phyloP scores from a whole-genome alignment of 2,329 filamentous ascomycete genomes.

The Bipolaris bicolor region DNA sequence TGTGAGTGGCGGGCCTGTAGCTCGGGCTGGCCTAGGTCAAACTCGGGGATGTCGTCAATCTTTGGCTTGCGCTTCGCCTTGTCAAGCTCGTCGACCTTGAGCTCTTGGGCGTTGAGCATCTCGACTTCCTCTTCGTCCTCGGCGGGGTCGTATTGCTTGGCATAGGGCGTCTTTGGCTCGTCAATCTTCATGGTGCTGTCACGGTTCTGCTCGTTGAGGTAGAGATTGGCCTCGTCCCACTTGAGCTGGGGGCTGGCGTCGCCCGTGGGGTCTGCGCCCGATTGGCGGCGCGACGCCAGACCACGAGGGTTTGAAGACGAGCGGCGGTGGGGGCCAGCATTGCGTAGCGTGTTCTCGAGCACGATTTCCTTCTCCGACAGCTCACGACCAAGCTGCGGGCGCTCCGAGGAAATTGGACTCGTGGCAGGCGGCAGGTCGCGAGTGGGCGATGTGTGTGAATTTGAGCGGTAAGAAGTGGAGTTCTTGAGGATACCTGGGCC shows the following conservation, averaged over 20 bases:
- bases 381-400: conserved; percentile 56
- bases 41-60: conserved; percentile 81
- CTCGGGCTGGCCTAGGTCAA: conserved; percentile 93
- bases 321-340: conserved; percentile 85
- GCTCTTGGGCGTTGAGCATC: conserved; percentile 71
- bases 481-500: conserved; percentile 92
- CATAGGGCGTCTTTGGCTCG: conserved; percentile 97
- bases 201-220: conserved; percentile 94
- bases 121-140: conserved; percentile 80
- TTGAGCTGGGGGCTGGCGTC: conserved; percentile 78
- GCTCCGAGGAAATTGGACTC: conserved; percentile 42
- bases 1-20: conserved; percentile 50
- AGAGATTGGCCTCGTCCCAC: conserved; percentile 98
- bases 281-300: conserved; percentile 74
- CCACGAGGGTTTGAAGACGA: conserved; percentile 76
- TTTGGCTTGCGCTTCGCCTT: conserved; percentile 58
- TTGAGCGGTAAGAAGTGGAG: conserved; percentile 68
- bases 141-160: conserved; percentile 84
- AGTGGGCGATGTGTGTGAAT: conserved; percentile 55
- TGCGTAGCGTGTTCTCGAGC: conserved; percentile 90
- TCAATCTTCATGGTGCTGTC: conserved; percentile 98
- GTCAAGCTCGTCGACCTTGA: conserved; percentile 73
- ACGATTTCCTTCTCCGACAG: conserved; percentile 84
- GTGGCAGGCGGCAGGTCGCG: conserved; percentile 44
- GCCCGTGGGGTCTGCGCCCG: conserved; percentile 59